Evolutionary conservation across 192 early-diverging fungal species (phyloP).

Genomic region (Blastocladiella britannica): DNA sequence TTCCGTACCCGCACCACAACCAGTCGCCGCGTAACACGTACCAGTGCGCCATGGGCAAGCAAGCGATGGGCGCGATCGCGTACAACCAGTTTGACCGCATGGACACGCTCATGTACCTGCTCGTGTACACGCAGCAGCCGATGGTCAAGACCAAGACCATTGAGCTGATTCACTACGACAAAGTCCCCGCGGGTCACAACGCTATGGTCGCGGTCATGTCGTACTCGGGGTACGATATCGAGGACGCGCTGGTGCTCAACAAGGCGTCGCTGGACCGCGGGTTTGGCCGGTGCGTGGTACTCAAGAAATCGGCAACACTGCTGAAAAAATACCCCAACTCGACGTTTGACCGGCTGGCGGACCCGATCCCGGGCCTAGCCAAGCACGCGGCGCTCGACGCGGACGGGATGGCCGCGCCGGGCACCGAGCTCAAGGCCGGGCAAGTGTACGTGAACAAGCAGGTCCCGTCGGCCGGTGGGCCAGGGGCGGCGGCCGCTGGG

Average conservation of each 20-base stretch:
- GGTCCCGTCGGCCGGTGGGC: constrained; percentile 49
- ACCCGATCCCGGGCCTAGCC: constrained; percentile 25
- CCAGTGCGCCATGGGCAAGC: constrained; percentile 98
- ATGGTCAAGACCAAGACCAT: constrained; percentile 97
- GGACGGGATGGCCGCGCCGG: constrained; percentile 79
- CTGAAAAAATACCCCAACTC: constrained; percentile 77
- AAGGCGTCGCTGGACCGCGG: constrained; percentile 83
- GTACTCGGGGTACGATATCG: constrained; percentile 95
- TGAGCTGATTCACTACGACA: constrained; percentile 91
- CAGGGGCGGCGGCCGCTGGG: constrained; percentile 27
- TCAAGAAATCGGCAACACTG: constrained; percentile 69
- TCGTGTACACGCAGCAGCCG: constrained; percentile 92
- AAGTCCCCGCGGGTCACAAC: constrained; percentile 67
- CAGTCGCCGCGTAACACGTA: constrained; percentile 96
- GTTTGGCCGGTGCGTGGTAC: constrained; percentile 84
- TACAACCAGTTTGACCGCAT: constrained; percentile 89
- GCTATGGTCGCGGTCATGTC: constrained; percentile 92
- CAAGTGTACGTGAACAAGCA: constrained; percentile 71
- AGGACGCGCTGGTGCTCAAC: constrained; percentile 92
- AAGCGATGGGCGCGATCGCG: constrained; percentile 90
- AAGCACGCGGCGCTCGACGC: constrained; percentile 52
- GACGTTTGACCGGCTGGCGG: constrained; percentile 59
- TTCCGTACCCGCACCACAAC: constrained; percentile 98
- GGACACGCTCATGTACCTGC: constrained; percentile 83
- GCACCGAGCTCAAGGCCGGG: constrained; percentile 49